Evolutionary conservation across 305 asterid species (phyloP).

Genomic region (Rubia balearica): DNA sequence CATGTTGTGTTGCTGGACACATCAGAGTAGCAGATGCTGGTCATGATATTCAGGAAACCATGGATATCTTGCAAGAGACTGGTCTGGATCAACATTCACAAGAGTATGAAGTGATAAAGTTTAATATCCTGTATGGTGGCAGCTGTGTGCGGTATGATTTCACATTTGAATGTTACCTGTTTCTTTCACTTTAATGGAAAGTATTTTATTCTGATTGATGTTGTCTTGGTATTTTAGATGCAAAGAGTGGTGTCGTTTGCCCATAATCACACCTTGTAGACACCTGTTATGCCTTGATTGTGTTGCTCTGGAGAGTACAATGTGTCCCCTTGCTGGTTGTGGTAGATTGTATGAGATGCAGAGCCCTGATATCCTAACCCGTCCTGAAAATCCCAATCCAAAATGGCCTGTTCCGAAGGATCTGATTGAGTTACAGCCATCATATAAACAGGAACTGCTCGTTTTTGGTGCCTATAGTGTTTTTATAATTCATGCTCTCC

Average conservation of each 20-base stretch:
- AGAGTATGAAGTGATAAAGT: conserved; percentile 60
- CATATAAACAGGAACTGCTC: conserved; percentile 74
- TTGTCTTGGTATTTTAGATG: conserved; percentile 45
- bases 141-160: conserved; percentile 67
- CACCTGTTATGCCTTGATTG: conserved; percentile 91
- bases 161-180: conserved; percentile 19
- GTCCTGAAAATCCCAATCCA: conserved; percentile 97
- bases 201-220: conserved; percentile 20
- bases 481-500: neutral
- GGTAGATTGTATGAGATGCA: conserved; percentile 83
- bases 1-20: conserved; percentile 98
- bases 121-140: conserved; percentile 59
- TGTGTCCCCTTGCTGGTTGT: conserved; percentile 78
- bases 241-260: conserved; percentile 87
- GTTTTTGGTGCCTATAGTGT: conserved; percentile 2
- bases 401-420: conserved; percentile 99
- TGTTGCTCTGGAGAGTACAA: conserved; percentile 82
- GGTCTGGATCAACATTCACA: conserved; percentile 62
- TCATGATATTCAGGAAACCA: conserved; percentile 93
- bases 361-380: conserved; percentile 80
- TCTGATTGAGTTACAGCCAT: conserved; percentile 96
- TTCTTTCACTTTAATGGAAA: conserved; percentile 19
- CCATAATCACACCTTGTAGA: conserved; percentile 87
- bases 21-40: conserved; percentile 82
- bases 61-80: conserved; percentile 65